phyloP scores from a whole-genome alignment of 2,329 filamentous ascomycete species.

The Davidsoniella virescens region DNA sequence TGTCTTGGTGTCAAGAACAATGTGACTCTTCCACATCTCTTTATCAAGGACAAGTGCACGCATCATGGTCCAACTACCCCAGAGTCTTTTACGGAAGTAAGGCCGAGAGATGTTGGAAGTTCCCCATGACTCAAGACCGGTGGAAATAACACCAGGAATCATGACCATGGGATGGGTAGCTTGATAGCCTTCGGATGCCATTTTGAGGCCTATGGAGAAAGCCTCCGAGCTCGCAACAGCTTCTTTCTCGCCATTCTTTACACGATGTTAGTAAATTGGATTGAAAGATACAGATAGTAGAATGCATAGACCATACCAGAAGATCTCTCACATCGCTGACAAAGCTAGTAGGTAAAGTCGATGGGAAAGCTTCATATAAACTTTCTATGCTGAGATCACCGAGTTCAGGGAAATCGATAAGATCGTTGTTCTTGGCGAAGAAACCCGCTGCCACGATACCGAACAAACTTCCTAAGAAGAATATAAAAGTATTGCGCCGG shows the following conservation, averaged over 20 bases:
- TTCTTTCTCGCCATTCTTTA: constrained; percentile 68
- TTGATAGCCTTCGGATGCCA: constrained; percentile 60
- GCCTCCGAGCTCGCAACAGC: constrained; percentile 76
- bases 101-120: constrained; percentile 69
- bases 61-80: constrained; percentile 99
- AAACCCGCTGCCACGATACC: constrained; percentile 79
- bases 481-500: constrained; percentile 65
- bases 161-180: constrained; percentile 86
- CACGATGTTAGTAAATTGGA: constrained; percentile 2
- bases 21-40: constrained; percentile 83
- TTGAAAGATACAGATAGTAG: background rate
- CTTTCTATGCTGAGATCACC: constrained; percentile 68
- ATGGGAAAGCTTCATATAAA: constrained; percentile 69
- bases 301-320: constrained; percentile 39
- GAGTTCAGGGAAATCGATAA: constrained; percentile 63
- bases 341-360: constrained; percentile 56
- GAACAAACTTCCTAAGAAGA: constrained; percentile 75
- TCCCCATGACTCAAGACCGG: constrained; percentile 91
- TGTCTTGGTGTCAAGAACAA: constrained; percentile 88
- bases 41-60: constrained; percentile 83
- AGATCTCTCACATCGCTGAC: constrained; percentile 75
- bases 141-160: constrained; percentile 95
- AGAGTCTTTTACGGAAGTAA: constrained; percentile 87
- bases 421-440: constrained; percentile 75
- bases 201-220: constrained; percentile 77